phyloP scores from a whole-genome alignment of 140 eudicot species.

The Flaveria floridana region DNA sequence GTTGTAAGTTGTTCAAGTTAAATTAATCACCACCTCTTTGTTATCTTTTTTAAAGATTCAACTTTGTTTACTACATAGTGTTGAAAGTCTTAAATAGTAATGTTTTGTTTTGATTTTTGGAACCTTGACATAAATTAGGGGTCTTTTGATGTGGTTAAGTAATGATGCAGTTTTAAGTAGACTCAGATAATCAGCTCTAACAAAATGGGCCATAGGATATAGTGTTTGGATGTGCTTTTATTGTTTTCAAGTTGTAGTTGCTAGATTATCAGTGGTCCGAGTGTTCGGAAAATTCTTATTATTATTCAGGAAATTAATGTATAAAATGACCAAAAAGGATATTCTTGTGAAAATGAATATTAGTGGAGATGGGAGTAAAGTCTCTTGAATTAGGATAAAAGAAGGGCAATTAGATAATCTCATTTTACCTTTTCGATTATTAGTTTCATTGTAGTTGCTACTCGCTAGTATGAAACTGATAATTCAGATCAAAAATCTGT shows the following conservation, averaged over 20 bases:
- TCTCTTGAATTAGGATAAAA: background rate
- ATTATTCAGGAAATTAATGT: background rate
- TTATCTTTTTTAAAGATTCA: background rate
- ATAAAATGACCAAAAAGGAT: background rate
- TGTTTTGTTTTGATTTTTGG: background rate
- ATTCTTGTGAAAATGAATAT: background rate
- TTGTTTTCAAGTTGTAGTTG: no score
- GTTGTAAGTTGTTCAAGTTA: constrained; percentile 55
- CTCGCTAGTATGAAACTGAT: background rate
- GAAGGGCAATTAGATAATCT: background rate
- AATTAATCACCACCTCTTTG: background rate
- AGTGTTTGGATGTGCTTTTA: background rate
- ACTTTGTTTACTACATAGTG: background rate
- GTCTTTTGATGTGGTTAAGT: background rate
- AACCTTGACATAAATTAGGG: background rate
- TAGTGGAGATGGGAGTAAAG: background rate
- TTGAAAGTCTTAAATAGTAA: background rate
- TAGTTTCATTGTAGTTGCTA: background rate
- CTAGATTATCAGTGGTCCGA: no score
- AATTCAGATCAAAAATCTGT: background rate
- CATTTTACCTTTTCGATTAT: background rate
- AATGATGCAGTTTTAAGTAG: background rate
- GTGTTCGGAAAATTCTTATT: background rate
- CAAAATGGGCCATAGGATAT: background rate
- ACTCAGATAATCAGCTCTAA: background rate